A percentile compares a stretch with the other conserved stretches of the same genome.
These are phyloP conservation scores for Diaporthe amygdali DNA, from an alignment of 2,329 filamentous ascomycete genomes.

Conservation along the genomic window DNA sequence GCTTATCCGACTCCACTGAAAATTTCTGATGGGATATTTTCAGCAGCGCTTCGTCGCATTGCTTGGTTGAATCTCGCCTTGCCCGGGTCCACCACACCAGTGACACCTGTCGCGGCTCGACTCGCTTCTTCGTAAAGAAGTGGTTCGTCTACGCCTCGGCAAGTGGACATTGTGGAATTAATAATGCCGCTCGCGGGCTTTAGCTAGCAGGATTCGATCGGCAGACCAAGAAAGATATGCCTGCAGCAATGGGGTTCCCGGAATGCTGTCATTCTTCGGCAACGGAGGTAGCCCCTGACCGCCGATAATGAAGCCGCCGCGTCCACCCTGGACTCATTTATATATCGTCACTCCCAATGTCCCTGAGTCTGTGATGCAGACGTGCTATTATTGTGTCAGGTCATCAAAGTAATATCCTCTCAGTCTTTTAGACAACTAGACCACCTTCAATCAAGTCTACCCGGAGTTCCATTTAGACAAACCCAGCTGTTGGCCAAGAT, in stretches of 20 bases:
- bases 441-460: background rate
- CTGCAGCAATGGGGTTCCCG: background rate
- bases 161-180: constrained; percentile 13
- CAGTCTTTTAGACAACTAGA: background rate
- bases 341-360: constrained; percentile 12
- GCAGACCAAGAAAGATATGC: background rate
- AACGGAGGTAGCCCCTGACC: background rate
- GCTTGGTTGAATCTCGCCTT: constrained; percentile 11
- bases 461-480: background rate
- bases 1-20: constrained; percentile 2
- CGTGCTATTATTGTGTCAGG: background rate
- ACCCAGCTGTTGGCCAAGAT: constrained; percentile 33
- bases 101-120: background rate
- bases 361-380: background rate
- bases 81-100: background rate
- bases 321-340: constrained; percentile 4
- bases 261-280: background rate
- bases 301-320: background rate
- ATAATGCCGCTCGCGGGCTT: background rate
- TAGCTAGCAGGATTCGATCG: background rate
- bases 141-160: constrained; percentile 14
- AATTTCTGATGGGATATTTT: constrained; percentile 11
- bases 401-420: background rate
- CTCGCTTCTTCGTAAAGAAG: background rate
- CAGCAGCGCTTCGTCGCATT: background rate